Evolutionary conservation across 1,284 basidiomycete genomes (phyloP).

Genomic region (Malassezia vespertilionis): DNA sequence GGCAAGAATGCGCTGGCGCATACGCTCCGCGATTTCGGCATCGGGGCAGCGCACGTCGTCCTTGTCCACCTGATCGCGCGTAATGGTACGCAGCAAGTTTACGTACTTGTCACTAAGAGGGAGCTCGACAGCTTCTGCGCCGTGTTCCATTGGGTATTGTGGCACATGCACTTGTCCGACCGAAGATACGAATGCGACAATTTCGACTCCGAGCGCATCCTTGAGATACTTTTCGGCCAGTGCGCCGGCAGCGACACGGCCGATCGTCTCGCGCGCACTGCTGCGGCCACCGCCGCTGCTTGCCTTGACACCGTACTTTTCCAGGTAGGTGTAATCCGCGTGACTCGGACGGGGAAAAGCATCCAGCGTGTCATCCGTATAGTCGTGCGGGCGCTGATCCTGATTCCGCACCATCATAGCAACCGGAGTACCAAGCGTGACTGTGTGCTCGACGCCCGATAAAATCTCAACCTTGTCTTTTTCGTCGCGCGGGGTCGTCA

Average conservation of each 20-base stretch:
- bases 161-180: constrained; percentile 81
- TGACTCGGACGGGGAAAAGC: constrained; percentile 92
- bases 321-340: constrained; percentile 95
- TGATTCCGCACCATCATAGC: constrained; percentile 91
- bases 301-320: constrained; percentile 95
- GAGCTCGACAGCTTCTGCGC: constrained; percentile 61
- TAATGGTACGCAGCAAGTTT: constrained; percentile 65
- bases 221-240: constrained; percentile 95
- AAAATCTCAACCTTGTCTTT: constrained; percentile 90
- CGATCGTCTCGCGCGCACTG: constrained; percentile 92
- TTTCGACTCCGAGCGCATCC: constrained; percentile 76
- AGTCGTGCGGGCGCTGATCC: constrained; percentile 96
- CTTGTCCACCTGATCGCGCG: constrained; percentile 77
- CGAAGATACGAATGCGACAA: constrained; percentile 90
- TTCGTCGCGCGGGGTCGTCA: constrained; percentile 92
- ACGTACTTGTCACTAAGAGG: constrained; percentile 73
- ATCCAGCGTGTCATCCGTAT: constrained; percentile 77
- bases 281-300: constrained; percentile 89
- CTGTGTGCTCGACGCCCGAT: constrained; percentile 82
- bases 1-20: constrained; percentile 86
- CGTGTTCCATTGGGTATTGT: constrained; percentile 50
- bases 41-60: constrained; percentile 85
- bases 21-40: constrained; percentile 69
- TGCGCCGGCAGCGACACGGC: constrained; percentile 90
- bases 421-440: constrained; percentile 94